Evolutionary conservation across 208 protist species (phyloP).

Genomic region (Trypanosoma caninum): DNA sequence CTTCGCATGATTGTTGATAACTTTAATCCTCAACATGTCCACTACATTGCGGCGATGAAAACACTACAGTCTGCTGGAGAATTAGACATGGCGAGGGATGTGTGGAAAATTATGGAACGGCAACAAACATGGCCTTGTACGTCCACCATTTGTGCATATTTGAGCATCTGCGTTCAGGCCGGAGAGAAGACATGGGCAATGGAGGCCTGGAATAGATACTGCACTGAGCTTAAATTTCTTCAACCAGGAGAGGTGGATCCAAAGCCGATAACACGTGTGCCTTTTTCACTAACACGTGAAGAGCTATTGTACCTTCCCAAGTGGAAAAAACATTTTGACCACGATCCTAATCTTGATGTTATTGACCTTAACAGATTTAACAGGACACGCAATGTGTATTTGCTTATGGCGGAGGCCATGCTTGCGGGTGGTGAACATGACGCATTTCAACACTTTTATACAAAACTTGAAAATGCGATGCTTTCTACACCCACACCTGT

Average conservation of each 20-base stretch:
- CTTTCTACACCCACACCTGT: slow-evolving; percentile 84
- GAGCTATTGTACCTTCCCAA: slow-evolving; percentile 89
- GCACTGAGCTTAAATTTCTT: slow-evolving; percentile 83
- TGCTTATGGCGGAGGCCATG: slow-evolving; percentile 79
- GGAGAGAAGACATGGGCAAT: slow-evolving; percentile 81
- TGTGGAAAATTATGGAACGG: slow-evolving; percentile 92
- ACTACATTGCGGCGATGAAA: slow-evolving; percentile 89
- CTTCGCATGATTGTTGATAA: slow-evolving; percentile 92
- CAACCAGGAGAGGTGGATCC: slow-evolving; percentile 78
- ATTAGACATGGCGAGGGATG: slow-evolving; percentile 87
- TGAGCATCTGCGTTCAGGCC: slow-evolving; percentile 76
- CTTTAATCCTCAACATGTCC: slow-evolving; percentile 91
- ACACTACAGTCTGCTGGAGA: slow-evolving; percentile 70
- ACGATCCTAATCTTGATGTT: slow-evolving; percentile 91
- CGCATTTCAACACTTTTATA: slow-evolving; percentile 68
- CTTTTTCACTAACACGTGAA: slow-evolving; percentile 83
- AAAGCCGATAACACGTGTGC: slow-evolving; percentile 84
- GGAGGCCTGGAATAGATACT: slow-evolving; percentile 91
- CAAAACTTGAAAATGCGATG: slow-evolving; percentile 75
- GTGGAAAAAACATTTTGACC: slow-evolving; percentile 94
- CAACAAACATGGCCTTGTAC: slow-evolving; percentile 91
- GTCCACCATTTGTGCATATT: slow-evolving; percentile 79
- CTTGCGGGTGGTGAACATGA: slow-evolving; percentile 46
- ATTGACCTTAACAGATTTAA: slow-evolving; percentile 91
- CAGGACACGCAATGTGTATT: slow-evolving; percentile 85